Percentiles rank a stretch among this genome's conserved stretches.
Conservation (phyloP, 2,329 filamentous ascomycete genomes). For the Alternaria gansuensis region DNA sequence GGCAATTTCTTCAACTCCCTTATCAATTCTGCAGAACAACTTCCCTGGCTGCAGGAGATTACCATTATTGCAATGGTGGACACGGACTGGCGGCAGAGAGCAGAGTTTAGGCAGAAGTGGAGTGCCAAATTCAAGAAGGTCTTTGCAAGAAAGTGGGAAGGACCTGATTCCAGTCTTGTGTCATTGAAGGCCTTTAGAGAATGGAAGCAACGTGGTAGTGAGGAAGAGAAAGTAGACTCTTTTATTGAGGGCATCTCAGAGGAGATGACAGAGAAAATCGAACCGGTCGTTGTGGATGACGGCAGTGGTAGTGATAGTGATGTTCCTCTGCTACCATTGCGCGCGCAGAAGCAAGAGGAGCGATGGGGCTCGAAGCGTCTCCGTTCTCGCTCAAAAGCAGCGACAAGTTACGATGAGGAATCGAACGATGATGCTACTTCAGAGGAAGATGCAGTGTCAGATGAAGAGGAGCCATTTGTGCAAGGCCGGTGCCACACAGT, state of each 20-base stretch:
- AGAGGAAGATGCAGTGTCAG: slow-evolving; percentile 22
- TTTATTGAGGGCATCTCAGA: slow-evolving; percentile 35
- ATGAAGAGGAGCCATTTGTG: slow-evolving; percentile 53
- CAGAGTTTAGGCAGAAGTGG: slow-evolving; percentile 81
- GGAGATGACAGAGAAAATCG: slow-evolving; percentile 9
- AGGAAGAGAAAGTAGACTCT: slow-evolving; percentile 31
- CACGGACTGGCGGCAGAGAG: slow-evolving; percentile 80
- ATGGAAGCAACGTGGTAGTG: slow-evolving; percentile 45
- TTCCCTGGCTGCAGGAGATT: slow-evolving; percentile 74
- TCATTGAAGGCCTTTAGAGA: slow-evolving; percentile 56
- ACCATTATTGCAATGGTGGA: slow-evolving; percentile 77
- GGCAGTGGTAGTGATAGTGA: slow-evolving; percentile 40
- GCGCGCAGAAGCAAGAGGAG: slow-evolving; percentile 35
- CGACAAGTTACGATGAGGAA: slow-evolving; percentile 42
- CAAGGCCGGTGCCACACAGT: slow-evolving; percentile 77
- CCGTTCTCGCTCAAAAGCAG: slow-evolving; percentile 40
- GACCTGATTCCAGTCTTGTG: slow-evolving; percentile 57
- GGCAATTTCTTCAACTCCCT: slow-evolving; percentile 82
- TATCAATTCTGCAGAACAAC: slow-evolving; percentile 71
- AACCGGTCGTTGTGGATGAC: slow-evolving; percentile 2
- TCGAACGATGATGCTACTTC: slow-evolving; percentile 42
- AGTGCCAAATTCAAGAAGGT: slow-evolving; percentile 72
- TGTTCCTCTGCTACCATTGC: slow-evolving; percentile 33
- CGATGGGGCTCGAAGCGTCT: slow-evolving; percentile 44
- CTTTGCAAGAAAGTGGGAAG: slow-evolving; percentile 64